These are phyloP conservation scores for Zymoseptoria crescenta DNA, from an alignment of 2,329 filamentous ascomycete genomes.

Conservation along the genomic window DNA sequence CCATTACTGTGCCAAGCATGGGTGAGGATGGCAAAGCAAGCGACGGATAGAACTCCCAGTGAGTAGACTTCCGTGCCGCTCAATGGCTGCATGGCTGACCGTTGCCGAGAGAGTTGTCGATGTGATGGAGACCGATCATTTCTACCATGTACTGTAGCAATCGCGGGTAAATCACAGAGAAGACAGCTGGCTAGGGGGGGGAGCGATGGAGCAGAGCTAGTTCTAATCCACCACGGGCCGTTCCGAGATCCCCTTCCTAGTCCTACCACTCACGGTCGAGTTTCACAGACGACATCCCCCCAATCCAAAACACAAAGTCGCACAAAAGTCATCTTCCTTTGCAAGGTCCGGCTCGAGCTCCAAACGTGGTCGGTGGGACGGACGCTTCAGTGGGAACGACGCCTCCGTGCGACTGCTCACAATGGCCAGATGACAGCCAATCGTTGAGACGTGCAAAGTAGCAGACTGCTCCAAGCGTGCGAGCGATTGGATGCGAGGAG, in stretches of 20 bases:
- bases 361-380: neutral
- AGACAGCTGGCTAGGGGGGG: neutral
- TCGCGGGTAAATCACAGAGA: neutral
- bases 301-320: neutral
- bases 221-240: neutral
- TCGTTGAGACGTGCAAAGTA: neutral
- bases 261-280: neutral
- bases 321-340: neutral
- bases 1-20: slow-evolving; percentile 81
- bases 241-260: neutral
- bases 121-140: neutral
- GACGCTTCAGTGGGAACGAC: neutral
- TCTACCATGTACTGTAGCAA: neutral
- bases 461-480: neutral
- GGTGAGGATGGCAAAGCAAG: slow-evolving; percentile 63
- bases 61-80: slow-evolving; percentile 48
- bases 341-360: neutral
- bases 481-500: no score
- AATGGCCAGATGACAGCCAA: neutral
- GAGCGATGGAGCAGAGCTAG: neutral
- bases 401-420: neutral
- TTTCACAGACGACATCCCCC: neutral
- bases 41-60: slow-evolving; percentile 56
- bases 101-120: neutral
- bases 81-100: slow-evolving; percentile 31